Percentiles rank a stretch among this genome's conserved stretches.
Evolutionary conservation across 768 basidiomycete genomes (phyloP).

Genomic region (Suillus clintonianus): DNA sequence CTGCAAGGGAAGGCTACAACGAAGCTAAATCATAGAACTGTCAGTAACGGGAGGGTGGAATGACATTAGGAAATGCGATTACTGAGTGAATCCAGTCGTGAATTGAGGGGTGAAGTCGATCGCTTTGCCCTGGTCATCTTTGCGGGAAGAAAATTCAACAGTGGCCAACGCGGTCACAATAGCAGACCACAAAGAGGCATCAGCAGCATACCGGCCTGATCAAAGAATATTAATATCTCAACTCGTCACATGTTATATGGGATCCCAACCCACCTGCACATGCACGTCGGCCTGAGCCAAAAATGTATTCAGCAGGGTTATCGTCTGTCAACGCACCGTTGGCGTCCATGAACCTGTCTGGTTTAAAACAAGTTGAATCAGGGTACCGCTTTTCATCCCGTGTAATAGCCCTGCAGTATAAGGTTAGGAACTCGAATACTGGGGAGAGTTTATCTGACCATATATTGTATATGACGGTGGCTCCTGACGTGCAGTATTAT

Average conservation of each 20-base stretch:
- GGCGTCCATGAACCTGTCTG: constrained; percentile 11
- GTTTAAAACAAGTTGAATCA: constrained; percentile 4
- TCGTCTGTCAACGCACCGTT: constrained; percentile 4
- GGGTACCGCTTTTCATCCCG: neutral
- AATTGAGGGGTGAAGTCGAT: constrained; percentile 4
- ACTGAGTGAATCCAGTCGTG: neutral
- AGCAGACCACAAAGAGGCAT: constrained; percentile 5
- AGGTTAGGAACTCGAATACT: constrained; percentile 23
- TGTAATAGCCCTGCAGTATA: constrained; percentile 12
- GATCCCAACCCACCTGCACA: neutral
- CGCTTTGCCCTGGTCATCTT: constrained; percentile 1
- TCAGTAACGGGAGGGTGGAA: neutral
- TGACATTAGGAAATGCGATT: neutral
- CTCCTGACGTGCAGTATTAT: neutral
- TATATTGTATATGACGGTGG: neutral
- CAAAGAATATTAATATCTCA: neutral
- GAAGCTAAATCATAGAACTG: constrained; percentile 9
- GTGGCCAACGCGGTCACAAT: constrained; percentile 3
- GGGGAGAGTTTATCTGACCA: neutral
- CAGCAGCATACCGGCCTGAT: constrained; percentile 21
- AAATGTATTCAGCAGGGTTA: constrained; percentile 1
- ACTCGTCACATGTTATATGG: neutral
- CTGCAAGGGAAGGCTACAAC: constrained; percentile 16
- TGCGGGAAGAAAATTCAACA: neutral
- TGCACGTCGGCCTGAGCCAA: constrained; percentile 13